These are phyloP conservation scores for Pichia sp. DNA, from an alignment of 1,139 yeast species.

Conservation along the genomic window DNA sequence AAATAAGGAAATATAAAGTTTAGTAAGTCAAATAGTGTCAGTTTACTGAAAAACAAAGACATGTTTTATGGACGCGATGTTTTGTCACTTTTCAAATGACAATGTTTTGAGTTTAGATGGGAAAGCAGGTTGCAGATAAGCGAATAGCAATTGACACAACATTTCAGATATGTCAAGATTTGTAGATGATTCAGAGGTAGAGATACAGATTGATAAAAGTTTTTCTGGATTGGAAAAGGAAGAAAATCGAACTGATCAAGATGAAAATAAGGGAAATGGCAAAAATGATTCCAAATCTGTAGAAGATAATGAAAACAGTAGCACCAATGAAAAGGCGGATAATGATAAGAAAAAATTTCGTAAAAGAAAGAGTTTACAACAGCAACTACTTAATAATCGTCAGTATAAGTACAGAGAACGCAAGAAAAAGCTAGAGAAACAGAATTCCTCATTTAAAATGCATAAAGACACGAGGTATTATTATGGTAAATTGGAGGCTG, in stretches of 20 bases:
- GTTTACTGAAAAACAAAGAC: no score
- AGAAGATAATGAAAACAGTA: not conserved
- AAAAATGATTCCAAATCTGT: no score
- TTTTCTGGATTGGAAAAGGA: no score
- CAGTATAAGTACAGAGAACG: slow-evolving; percentile 34
- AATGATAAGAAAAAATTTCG: not conserved
- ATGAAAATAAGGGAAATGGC: not conserved
- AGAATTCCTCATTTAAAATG: slow-evolving; percentile 37
- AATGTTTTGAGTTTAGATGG: no score
- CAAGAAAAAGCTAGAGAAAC: slow-evolving; percentile 33
- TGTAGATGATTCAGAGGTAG: slow-evolving; percentile 6
- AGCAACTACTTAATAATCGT: slow-evolving; percentile 35
- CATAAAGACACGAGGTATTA: slow-evolving; percentile 31
- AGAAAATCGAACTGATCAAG: not conserved
- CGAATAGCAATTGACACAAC: no score
- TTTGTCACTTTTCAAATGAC: no score
- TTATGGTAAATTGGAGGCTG: slow-evolving; percentile 18
- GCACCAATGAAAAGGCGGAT: not conserved
- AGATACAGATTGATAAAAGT: not conserved
- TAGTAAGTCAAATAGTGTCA: no score
- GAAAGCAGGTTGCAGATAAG: no score
- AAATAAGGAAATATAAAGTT: no score
- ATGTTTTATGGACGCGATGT: no score
- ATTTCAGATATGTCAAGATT: slow-evolving; percentile 4
- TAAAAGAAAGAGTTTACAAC: slow-evolving; percentile 25